phyloP scores from a whole-genome alignment of 2,329 filamentous ascomycete genomes.

The Sarocladiaceae sp. region DNA sequence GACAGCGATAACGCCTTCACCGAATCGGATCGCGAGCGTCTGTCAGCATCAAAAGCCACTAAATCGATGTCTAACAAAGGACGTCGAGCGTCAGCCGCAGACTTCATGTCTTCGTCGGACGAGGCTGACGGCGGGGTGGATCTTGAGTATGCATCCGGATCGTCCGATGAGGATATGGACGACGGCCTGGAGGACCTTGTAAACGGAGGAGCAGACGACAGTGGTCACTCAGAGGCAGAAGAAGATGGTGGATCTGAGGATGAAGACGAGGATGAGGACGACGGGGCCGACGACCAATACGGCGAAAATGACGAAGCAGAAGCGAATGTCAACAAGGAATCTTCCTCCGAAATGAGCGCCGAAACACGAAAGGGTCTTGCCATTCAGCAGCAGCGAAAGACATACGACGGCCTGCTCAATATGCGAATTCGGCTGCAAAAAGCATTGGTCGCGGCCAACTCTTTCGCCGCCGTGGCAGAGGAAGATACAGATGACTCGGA shows the following conservation, averaged over 20 bases:
- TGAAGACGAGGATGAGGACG: slow-evolving; percentile 29
- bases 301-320: slow-evolving; percentile 11
- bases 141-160: too few species aligned
- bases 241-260: slow-evolving; percentile 25
- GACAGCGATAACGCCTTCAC: slow-evolving; percentile 67
- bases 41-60: too few species aligned
- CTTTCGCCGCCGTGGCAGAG: slow-evolving; percentile 47
- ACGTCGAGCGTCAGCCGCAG: slow-evolving; percentile 44
- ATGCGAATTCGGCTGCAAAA: slow-evolving; percentile 91
- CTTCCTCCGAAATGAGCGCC: slow-evolving; percentile 4
- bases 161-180: slow-evolving; percentile 31
- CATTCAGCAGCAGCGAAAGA: slow-evolving; percentile 76
- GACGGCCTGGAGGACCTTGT: slow-evolving; percentile 29
- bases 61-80: slow-evolving; percentile 33
- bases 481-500: slow-evolving; percentile 31
- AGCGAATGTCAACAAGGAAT: background rate
- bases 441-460: slow-evolving; percentile 75
- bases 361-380: slow-evolving; percentile 82
- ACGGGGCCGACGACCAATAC: slow-evolving; percentile 30
- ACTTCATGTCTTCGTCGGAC: slow-evolving; percentile 49
- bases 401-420: slow-evolving; percentile 85
- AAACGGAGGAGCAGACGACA: slow-evolving; percentile 27
- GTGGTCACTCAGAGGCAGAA: slow-evolving; percentile 24
- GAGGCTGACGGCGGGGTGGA: slow-evolving; percentile 28
- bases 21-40: slow-evolving; percentile 76